Evolutionary conservation across 345 rosid genomes (phyloP).

Genomic region (Garcia nutans): DNA sequence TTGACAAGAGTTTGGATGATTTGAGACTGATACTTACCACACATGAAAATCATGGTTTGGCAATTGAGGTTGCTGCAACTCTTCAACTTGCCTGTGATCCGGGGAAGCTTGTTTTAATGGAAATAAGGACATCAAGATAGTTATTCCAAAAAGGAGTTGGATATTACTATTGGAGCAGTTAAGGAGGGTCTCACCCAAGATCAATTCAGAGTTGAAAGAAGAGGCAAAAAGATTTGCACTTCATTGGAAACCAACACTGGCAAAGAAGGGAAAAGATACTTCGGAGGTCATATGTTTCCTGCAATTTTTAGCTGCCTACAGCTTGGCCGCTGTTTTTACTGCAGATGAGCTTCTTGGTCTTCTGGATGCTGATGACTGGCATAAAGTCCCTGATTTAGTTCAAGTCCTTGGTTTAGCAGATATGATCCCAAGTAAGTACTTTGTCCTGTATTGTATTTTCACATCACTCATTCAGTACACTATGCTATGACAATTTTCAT

Average conservation of each 20-base stretch:
- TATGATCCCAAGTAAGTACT: conserved; percentile 10
- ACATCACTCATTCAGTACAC: background rate
- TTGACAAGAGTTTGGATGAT: background rate
- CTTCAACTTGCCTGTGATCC: conserved; percentile 1
- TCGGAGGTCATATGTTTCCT: conserved; percentile 3
- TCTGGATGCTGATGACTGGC: conserved; percentile 11
- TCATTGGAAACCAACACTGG: background rate
- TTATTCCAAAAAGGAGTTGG: background rate
- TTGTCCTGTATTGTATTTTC: background rate
- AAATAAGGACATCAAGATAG: background rate
- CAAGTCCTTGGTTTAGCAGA: conserved; percentile 8
- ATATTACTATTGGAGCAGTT: conserved; percentile 1
- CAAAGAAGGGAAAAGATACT: background rate
- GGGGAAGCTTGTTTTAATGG: background rate
- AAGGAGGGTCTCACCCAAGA: background rate
- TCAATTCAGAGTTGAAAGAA: background rate
- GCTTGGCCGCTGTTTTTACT: background rate
- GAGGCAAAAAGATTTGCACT: conserved; percentile 9
- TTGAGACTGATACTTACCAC: background rate
- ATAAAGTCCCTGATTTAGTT: conserved; percentile 2
- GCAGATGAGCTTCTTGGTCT: conserved; percentile 8
- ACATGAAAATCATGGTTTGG: background rate
- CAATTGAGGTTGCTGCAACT: background rate
- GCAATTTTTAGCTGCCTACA: conserved; percentile 6
- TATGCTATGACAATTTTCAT: background rate